Conservation (phyloP, 176 grass and related monocot species). For the Miscanthus lutarioriparius region DNA sequence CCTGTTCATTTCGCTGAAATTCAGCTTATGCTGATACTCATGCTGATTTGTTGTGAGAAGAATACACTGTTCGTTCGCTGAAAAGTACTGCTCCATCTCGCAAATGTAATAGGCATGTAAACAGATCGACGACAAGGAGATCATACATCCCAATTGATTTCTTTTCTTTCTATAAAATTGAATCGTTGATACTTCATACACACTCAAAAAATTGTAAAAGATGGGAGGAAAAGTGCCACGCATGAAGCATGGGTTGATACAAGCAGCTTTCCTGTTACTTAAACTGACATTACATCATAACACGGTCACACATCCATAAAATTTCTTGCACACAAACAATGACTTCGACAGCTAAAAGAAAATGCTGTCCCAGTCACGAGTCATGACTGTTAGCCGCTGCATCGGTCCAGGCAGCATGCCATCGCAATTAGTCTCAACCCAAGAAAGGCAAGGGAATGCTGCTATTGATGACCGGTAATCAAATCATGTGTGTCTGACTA, state of each 20-base stretch:
- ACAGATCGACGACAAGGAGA: neutral
- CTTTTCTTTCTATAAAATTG: neutral
- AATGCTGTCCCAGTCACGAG: neutral
- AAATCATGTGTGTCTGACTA: constrained; percentile 55
- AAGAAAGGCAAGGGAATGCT: neutral
- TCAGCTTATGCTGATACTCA: too few species aligned
- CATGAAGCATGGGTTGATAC: constrained; percentile 5
- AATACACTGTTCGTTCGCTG: too few species aligned
- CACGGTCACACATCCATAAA: neutral
- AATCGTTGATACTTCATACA: neutral
- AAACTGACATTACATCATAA: neutral
- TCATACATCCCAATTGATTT: neutral
- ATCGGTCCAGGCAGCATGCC: neutral
- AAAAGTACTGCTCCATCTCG: too few species aligned
- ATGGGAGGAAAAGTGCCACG: neutral
- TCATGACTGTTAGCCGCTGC: neutral
- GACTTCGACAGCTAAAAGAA: constrained; percentile 5
- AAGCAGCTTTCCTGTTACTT: neutral
- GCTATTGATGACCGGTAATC: neutral
- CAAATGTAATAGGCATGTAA: neutral
- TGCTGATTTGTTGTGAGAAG: too few species aligned
- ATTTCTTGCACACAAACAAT: neutral
- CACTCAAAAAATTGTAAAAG: neutral
- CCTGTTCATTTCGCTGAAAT: too few species aligned
- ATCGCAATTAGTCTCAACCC: neutral